A percentile compares a stretch with the other conserved stretches of the same genome.
Evolutionary conservation across 768 basidiomycete species (phyloP).

Genomic region (Cyathus striatus): DNA sequence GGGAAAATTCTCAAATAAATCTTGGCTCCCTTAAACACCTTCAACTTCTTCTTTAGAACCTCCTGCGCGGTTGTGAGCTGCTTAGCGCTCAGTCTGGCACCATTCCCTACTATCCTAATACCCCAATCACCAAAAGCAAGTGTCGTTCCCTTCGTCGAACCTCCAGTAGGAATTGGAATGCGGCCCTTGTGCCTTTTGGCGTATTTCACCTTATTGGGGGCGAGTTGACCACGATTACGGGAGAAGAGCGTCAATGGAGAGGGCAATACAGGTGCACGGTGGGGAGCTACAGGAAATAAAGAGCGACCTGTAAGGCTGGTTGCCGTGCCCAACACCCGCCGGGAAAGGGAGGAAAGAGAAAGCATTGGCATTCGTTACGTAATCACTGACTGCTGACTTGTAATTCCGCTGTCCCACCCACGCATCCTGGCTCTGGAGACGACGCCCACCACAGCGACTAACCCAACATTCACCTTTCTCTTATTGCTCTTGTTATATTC

Average conservation of each 20-base stretch:
- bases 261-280: constrained; percentile 18
- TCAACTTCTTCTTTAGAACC: constrained; percentile 85
- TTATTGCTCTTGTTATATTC: neutral
- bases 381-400: neutral
- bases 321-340: constrained; percentile 20
- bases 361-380: constrained; percentile 23
- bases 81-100: constrained; percentile 80
- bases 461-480: neutral
- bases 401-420: no score
- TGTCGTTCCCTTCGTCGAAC: constrained; percentile 90
- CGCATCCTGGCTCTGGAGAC: no score
- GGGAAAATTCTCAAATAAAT: constrained; percentile 90
- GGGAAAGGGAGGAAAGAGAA: constrained; percentile 35
- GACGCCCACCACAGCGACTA: neutral
- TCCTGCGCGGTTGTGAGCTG: constrained; percentile 86
- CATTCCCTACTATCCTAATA: constrained; percentile 79
- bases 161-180: constrained; percentile 81
- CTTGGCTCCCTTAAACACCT: constrained; percentile 83
- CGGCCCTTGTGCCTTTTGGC: constrained; percentile 89
- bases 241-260: constrained; percentile 31
- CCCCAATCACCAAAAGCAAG: constrained; percentile 92
- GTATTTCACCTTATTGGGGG: constrained; percentile 79
- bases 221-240: constrained; percentile 59
- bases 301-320: constrained; percentile 9
- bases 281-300: constrained; percentile 10